Base-by-base conservation (phyloP, 2,329 filamentous ascomycete genomes). In the Trichoderma pleuroti region DNA sequence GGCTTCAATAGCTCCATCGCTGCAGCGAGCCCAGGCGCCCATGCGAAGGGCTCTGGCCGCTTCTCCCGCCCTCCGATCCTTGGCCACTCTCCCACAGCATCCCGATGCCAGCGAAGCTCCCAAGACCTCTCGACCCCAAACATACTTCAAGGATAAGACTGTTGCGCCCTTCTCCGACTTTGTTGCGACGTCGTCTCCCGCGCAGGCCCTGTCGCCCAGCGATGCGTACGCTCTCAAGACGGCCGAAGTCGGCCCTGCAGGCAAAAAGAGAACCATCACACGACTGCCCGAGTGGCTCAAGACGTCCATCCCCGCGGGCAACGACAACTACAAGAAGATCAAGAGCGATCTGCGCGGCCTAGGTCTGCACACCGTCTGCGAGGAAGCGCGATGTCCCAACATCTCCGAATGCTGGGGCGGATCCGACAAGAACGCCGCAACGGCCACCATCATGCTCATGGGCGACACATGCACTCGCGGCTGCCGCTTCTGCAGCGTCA, bases 381-480 rank as follows among this genome's bases (percentile, higher is more conserved):
- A 99, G 83, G 96, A 99, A 84, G 96, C 96, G 1, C 90, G 94
- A 74, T 99, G 96, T 82, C 96, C 96, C 72, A 99, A 99, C 82
- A 97, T 99, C 72, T 94, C 92, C 73, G 95, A 98, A 80, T 99
- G 96, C 85, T 99, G 96, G 96, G 96, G 96, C 72, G 96, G 96
- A 39, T 90, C 86, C 78, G 89, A 92, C 80, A 97, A 97, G 84
- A 91, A 90, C 74, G 91, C 93, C 30, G 96, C 96, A 5, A 99
- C 96, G 36, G 96, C 96, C 3, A 99, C 96, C 12, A 98, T 99
- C 81, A 99, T 99, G 96, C 85, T 99, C 61, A 98, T 98, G 94
- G 96, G 96, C 74, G 96, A 99, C 81, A 98, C 95, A 10, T 99
- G 96, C 82, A 99, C 96, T 21, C 88, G 96, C 72, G 96, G 95